phyloP scores from a whole-genome alignment of 78 protist species.

The Planoprotostelium fungivorum region DNA sequence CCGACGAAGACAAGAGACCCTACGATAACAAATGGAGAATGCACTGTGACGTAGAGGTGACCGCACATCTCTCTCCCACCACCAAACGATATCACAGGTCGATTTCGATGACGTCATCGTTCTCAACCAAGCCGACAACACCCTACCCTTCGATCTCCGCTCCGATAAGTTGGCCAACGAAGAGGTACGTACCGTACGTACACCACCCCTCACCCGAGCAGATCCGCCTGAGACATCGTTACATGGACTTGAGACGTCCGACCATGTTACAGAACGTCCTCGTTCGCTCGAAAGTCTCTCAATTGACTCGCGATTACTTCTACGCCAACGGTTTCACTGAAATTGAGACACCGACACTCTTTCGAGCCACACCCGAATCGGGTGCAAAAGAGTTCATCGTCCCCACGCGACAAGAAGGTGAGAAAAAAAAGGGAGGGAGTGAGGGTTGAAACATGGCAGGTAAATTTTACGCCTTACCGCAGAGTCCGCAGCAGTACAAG shows the following conservation, averaged over 20 bases:
- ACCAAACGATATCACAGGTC: not conserved
- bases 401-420: conserved; percentile 58
- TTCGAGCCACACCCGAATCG: conserved; percentile 75
- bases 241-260: conserved; percentile 70
- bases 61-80: not conserved
- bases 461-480: conserved; percentile 70
- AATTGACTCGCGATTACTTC: conserved; percentile 22
- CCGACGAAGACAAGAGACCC: not conserved
- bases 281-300: conserved; percentile 25
- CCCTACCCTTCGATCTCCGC: not conserved
- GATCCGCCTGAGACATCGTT: conserved; percentile 63
- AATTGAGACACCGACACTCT: conserved; percentile 84
- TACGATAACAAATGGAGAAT: not conserved
- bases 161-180: not conserved
- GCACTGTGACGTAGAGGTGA: not conserved
- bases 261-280: conserved; percentile 42
- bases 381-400: conserved; percentile 86
- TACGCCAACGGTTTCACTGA: conserved; percentile 49
- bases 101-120: not conserved
- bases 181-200: not conserved
- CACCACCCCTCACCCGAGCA: conserved; percentile 9
- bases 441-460: conserved; percentile 4
- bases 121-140: not conserved
- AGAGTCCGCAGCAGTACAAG: conserved; percentile 83
- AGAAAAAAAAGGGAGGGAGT: not conserved